Evolutionary conservation across 2,329 filamentous ascomycete species (phyloP).

Genomic region (Mycosphaerella sp.): DNA sequence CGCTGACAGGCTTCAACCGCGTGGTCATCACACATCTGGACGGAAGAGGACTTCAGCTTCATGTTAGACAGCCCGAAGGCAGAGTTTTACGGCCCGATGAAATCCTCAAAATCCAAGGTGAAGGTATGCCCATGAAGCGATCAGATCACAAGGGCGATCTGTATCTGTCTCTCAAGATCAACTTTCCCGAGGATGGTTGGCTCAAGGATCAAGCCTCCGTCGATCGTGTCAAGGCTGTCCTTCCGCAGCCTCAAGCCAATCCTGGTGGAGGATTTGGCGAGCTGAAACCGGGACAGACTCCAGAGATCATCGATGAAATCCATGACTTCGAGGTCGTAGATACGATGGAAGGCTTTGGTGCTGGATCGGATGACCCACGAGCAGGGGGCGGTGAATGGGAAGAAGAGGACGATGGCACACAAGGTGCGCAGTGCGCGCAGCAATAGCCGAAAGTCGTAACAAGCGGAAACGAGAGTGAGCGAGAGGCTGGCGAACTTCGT

Average conservation of each 20-base stretch:
- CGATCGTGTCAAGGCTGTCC: conserved; percentile 63
- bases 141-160: conserved; percentile 79
- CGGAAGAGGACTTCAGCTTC: conserved; percentile 78
- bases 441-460: conserved; percentile 46
- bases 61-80: conserved; percentile 63
- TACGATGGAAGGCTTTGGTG: conserved; percentile 78
- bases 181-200: conserved; percentile 87
- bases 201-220: conserved; percentile 62
- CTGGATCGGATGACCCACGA: conserved; percentile 61
- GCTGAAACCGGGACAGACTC: conserved; percentile 47
- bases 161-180: conserved; percentile 76
- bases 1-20: conserved; percentile 81
- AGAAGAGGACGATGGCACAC: conserved; percentile 56
- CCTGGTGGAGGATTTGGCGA: conserved; percentile 11
- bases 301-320: conserved; percentile 78
- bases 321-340: conserved; percentile 70
- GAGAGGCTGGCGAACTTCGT: too few relatives aligned
- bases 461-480: background rate
- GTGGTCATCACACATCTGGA: conserved; percentile 90
- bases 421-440: conserved; percentile 63
- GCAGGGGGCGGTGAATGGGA: conserved; percentile 63
- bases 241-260: conserved; percentile 52
- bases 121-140: conserved; percentile 92
- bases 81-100: conserved; percentile 78
- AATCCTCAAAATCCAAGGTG: conserved; percentile 74